A percentile compares a stretch with the other conserved stretches of the same genome.
These are phyloP conservation scores for Botrytis hyacinthi DNA, from an alignment of 2,329 filamentous ascomycete genomes.

Conservation along the genomic window DNA sequence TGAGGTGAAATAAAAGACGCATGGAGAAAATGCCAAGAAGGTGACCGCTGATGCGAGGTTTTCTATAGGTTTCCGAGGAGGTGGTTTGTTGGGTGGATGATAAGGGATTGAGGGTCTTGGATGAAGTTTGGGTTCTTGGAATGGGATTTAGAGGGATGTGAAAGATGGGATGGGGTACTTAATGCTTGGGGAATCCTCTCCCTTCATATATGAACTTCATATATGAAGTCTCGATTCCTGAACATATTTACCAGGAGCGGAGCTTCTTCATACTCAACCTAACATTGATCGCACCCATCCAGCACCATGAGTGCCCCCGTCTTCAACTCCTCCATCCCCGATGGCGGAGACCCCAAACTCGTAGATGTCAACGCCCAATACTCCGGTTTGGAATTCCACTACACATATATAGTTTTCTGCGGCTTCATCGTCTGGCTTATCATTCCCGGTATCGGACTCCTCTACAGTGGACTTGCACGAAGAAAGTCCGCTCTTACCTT, in stretches of 20 bases:
- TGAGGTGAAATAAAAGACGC: background rate
- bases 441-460: conserved; percentile 63
- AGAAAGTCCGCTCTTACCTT: conserved; percentile 61
- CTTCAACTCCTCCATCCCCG: conserved; percentile 41
- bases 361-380: conserved; percentile 55
- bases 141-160: background rate
- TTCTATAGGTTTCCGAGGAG: background rate
- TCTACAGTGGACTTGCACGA: conserved; percentile 62
- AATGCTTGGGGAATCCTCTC: background rate
- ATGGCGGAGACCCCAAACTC: conserved; percentile 52
- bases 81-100: background rate
- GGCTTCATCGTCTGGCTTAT: conserved; percentile 64
- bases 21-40: background rate
- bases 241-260: background rate
- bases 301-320: conserved; percentile 21
- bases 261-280: background rate
- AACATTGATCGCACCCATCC: background rate
- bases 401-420: conserved; percentile 58
- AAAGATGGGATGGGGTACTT: background rate
- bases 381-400: conserved; percentile 57
- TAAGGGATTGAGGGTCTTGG: background rate
- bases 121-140: background rate
- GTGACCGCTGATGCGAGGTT: background rate
- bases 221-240: background rate
- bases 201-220: background rate